Base-by-base conservation (phyloP, 495 filamentous ascomycete genomes). In the Patellaria atrata region DNA sequence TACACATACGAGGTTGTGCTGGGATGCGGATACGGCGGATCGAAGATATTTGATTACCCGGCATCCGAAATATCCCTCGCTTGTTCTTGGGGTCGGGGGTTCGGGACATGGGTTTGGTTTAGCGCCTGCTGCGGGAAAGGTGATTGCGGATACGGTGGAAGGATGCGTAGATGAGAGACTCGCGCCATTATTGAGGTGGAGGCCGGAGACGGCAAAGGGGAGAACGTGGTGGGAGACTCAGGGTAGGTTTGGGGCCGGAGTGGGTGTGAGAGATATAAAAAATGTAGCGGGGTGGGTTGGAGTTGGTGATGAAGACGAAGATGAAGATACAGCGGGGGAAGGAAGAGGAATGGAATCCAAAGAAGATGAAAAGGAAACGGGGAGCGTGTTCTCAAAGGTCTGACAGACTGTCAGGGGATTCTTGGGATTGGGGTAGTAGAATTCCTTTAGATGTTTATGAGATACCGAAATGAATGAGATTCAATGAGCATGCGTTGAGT, bases 21-120 rank as follows among this genome's bases (percentile, higher is more conserved):
- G 65, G 67, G 61, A 64, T 43, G 62, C 65, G 3, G 65, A 70
- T 47, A 71, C 65, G 14, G 53, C 56, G 1, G 65, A 70, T 37
- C 61, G 64, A 0, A 48, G 54, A n/a, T 69, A 65, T 27, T 44
- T 70, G 18, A 64, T 70, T 27, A 60, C 63, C 36, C 33, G 50
- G 11, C 60, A 63, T 30, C 60, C 62, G 1, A 43, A 57, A 3
- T 43, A 59, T 34, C 33, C 45, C 29, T 59, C 51, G 18, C 55
- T 72, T 3, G 17, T 69, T 3, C 41, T 72, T 16, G 64, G 63
- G 5, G 57, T 63, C 2, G 67, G 67, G 2, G 68, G 63, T 0
- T 68, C 63, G 17, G 67, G 64, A 0, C 61, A 68, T 38, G 64
- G 63, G 7, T 64, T 65, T 12, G 70, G 63, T 57, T 54, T 60